Conservation (phyloP, 2,329 filamentous ascomycete genomes). For the Penicillium sp. region DNA sequence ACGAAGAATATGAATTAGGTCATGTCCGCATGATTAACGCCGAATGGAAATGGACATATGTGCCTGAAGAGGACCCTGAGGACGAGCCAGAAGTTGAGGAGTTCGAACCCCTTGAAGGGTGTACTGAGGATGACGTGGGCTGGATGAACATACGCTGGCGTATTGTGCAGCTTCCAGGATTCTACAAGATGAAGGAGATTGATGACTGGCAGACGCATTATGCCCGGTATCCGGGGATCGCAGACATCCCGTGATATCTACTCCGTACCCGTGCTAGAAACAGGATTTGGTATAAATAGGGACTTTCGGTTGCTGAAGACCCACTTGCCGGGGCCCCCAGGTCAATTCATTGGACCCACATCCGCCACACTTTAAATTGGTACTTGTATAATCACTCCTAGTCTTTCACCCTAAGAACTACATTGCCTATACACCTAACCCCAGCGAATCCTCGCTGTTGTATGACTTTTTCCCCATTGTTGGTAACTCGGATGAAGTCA, state of each 20-base stretch:
- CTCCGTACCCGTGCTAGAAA: too few species aligned
- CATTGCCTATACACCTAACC: too few species aligned
- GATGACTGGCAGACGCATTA: conserved; percentile 16
- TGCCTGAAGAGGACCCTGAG: neutral
- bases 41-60: conserved; percentile 10
- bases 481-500: too few species aligned
- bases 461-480: too few species aligned
- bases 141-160: conserved; percentile 19
- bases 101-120: conserved; percentile 13
- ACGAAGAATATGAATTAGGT: neutral
- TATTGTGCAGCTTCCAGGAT: conserved; percentile 2
- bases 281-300: too few species aligned
- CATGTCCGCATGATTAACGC: conserved; percentile 16
- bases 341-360: too few species aligned
- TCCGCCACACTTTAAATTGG: neutral
- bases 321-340: neutral
- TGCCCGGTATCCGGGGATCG: conserved; percentile 4
- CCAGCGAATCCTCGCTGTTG: too few species aligned
- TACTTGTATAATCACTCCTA: too few species aligned
- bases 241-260: neutral
- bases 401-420: too few species aligned
- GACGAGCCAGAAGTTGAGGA: neutral
- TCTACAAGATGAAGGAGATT: conserved; percentile 1
- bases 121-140: conserved; percentile 15
- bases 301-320: neutral